Conservation (phyloP, 345 rosid species). For the Populus alba region DNA sequence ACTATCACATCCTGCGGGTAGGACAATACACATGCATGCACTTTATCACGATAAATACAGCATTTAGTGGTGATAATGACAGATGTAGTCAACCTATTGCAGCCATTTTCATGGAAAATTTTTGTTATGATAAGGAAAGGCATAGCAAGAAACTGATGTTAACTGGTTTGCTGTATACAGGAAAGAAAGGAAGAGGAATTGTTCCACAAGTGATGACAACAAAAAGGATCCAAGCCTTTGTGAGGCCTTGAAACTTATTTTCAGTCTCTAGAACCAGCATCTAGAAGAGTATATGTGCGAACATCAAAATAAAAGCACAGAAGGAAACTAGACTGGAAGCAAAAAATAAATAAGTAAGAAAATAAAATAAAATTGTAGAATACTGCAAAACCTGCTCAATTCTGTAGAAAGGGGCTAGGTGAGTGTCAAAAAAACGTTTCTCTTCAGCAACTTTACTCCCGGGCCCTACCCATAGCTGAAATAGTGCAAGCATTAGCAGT, state of each 20-base stretch:
- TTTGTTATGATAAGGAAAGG: background rate
- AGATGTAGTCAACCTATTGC: background rate
- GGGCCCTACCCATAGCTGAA: constrained; percentile 97
- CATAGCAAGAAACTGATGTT: background rate
- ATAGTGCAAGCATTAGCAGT: constrained; percentile 20
- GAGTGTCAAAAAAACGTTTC: constrained; percentile 82
- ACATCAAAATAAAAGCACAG: background rate
- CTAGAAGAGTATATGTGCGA: background rate
- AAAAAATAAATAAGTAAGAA: background rate
- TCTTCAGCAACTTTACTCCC: constrained; percentile 94
- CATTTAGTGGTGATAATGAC: background rate
- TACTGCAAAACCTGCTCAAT: constrained; percentile 75
- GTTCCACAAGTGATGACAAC: too few relatives aligned
- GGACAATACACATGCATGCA: background rate
- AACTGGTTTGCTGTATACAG: background rate
- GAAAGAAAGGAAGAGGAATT: background rate
- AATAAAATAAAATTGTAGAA: constrained; percentile 4
- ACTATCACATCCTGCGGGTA: background rate
- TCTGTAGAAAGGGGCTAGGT: constrained; percentile 93
- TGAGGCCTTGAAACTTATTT: background rate
- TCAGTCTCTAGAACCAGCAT: background rate
- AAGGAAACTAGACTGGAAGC: constrained; percentile 7
- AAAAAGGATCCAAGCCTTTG: background rate
- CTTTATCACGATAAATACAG: background rate
- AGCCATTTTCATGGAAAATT: background rate